Evolutionary conservation across 2,329 filamentous ascomycete species (phyloP).

Genomic region (Knoxdaviesia proteae): DNA sequence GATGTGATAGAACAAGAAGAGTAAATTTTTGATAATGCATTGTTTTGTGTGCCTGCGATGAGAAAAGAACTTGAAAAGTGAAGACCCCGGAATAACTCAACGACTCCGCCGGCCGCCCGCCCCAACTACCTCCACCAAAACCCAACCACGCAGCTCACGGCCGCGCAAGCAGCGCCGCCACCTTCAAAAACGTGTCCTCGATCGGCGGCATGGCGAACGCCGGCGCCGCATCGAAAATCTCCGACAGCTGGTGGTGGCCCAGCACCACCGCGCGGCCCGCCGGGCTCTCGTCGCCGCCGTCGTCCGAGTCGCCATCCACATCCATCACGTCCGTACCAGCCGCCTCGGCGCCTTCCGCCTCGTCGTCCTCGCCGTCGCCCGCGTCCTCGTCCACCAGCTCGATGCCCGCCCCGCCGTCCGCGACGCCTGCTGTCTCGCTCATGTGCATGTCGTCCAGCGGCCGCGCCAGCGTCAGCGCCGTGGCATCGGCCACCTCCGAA

Average conservation of each 20-base stretch:
- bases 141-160: too few species aligned
- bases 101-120: too few species aligned
- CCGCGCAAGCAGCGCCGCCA: slow-evolving; percentile 28
- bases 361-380: slow-evolving; percentile 21
- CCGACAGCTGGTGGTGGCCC: slow-evolving; percentile 43
- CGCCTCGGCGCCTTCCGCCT: slow-evolving; percentile 4
- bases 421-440: slow-evolving; percentile 10
- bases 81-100: too few species aligned
- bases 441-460: slow-evolving; percentile 33
- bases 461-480: slow-evolving; percentile 28
- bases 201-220: slow-evolving; percentile 51
- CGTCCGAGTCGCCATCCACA: slow-evolving; percentile 17
- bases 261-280: slow-evolving; percentile 39
- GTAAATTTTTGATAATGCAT: too few species aligned
- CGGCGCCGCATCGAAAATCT: slow-evolving; percentile 49
- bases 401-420: slow-evolving; percentile 9
- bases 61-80: too few species aligned
- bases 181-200: slow-evolving; percentile 55
- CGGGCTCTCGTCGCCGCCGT: slow-evolving; percentile 22
- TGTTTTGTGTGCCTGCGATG: too few species aligned
- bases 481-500: slow-evolving; percentile 35
- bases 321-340: slow-evolving; percentile 2
- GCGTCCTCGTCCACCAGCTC: slow-evolving; percentile 17
- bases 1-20: too few species aligned
- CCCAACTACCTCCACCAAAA: too few species aligned